Conservation (phyloP, 371 early-diverging fungal species). For the Umbelopsis sp. region DNA sequence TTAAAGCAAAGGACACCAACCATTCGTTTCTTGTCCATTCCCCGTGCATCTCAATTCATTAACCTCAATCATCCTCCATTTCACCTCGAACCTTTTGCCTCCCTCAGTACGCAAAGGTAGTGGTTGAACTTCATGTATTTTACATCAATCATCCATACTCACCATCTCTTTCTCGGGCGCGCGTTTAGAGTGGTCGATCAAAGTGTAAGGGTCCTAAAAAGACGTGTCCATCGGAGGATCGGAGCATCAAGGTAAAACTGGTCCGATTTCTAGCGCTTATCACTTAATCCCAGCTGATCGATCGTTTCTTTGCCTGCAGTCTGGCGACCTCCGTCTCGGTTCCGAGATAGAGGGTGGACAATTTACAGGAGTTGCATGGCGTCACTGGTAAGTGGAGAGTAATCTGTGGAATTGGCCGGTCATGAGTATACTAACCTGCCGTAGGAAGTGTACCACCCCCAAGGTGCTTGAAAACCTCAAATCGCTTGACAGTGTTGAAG, state of each 20-base stretch:
- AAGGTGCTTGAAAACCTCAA: conserved; percentile 27
- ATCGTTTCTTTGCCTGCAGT: conserved; percentile 7
- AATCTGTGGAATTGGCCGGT: neutral
- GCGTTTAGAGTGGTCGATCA: conserved; percentile 27
- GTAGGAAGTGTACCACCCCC: conserved; percentile 29
- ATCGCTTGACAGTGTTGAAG: neutral
- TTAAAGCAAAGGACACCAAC: too few species aligned
- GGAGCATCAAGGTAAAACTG: conserved; percentile 21
- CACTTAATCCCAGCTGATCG: neutral
- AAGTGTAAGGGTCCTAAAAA: conserved; percentile 27
- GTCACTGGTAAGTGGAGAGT: conserved; percentile 25
- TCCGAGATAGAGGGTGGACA: conserved; percentile 20
- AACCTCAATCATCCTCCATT: too few species aligned
- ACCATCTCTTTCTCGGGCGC: too few species aligned
- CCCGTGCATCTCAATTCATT: too few species aligned
- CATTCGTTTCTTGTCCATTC: too few species aligned
- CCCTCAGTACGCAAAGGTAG: conserved; percentile 26
- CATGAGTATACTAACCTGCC: neutral
- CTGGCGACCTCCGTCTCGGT: conserved; percentile 29
- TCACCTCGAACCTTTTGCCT: too few species aligned
- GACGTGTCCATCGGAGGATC: conserved; percentile 22
- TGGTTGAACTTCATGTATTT: neutral
- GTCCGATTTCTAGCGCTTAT: neutral
- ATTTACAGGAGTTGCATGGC: conserved; percentile 23
- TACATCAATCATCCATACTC: neutral